A percentile compares a stretch with the other conserved stretches of the same genome.
Conservation (phyloP, 2,329 filamentous ascomycete species). For the Botrytis sinoallii region DNA sequence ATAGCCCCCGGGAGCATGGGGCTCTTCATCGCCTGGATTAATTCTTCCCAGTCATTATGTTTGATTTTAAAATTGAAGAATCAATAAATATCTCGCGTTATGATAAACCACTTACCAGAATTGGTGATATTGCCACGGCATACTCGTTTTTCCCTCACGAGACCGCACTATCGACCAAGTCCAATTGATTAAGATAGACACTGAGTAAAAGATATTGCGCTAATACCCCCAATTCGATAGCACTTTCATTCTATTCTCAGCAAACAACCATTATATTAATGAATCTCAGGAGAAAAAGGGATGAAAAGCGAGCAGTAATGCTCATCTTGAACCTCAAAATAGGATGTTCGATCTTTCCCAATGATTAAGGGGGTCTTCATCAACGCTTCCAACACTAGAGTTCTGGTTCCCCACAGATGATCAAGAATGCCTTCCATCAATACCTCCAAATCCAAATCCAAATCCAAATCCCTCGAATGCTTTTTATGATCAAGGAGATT, state of each 20-base stretch:
- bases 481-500: neutral
- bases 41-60: no score
- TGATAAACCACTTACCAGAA: neutral
- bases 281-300: rapidly evolving
- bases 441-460: no score
- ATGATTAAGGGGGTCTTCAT: neutral
- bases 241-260: no score
- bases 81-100: neutral
- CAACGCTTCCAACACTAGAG: neutral
- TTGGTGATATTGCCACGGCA: neutral
- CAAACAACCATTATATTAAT: rapidly evolving
- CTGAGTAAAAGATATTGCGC: neutral
- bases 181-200: neutral
- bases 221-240: neutral
- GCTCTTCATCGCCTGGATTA: neutral
- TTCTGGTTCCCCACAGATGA: rapidly evolving
- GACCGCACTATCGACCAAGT: neutral
- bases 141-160: neutral
- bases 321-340: rapidly evolving
- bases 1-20: neutral
- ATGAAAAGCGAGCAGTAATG: neutral
- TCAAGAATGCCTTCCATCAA: neutral
- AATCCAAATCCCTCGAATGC: neutral
- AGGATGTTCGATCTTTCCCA: neutral
- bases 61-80: neutral